Base-by-base conservation (phyloP, 2,329 filamentous ascomycete genomes). In the Macroventuria anomochaeta region DNA sequence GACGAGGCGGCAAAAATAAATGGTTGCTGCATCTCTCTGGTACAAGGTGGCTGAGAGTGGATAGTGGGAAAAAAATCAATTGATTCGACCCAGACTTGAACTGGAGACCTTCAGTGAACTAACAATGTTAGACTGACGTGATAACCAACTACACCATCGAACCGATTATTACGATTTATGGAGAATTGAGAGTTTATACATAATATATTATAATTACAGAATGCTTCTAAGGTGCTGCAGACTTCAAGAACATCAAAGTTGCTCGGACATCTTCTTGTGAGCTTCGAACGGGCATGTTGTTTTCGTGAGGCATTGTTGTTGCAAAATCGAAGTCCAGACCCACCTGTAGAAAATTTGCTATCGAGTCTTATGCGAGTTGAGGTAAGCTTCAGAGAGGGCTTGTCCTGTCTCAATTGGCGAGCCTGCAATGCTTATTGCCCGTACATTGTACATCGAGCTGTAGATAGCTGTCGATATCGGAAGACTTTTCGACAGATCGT, bases 61-160 rank as follows among this genome's bases (percentile, higher is more conserved):
- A 39, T 13, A 26, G 7, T 15, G n/a, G 1, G 12, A 12, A 61
- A 57, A 55, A 55, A 41, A 51, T 46, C 17, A 26, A 29, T 31
- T 54, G 51, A 57, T 58, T 61, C 56, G 58, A 53, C 58, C 46
- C 56, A 59, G 58, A 58, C 55, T 61, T 58, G 58, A 61, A 61
- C 58, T 59, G 56, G 46, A 58, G 51, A 54, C 51, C 51, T 54
- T 54, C 51, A 54, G 51, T 54, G 51, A 15, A 17, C 51, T 40
- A 54, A 54, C 51, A 32, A 44, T 76, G 75, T 77, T 76, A 76
- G 74, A 76, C 74, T 75, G 69, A 76, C 73, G 75, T 76, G 74
- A 76, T 76, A 76, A 76, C 74, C 74, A 76, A 76, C 75, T 77
- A 77, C 75, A 77, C 74, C 71, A 74, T 54, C 51, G 51, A 54